Base-by-base conservation (phyloP, 768 basidiomycete genomes). In the Daedaleopsis nitida region DNA sequence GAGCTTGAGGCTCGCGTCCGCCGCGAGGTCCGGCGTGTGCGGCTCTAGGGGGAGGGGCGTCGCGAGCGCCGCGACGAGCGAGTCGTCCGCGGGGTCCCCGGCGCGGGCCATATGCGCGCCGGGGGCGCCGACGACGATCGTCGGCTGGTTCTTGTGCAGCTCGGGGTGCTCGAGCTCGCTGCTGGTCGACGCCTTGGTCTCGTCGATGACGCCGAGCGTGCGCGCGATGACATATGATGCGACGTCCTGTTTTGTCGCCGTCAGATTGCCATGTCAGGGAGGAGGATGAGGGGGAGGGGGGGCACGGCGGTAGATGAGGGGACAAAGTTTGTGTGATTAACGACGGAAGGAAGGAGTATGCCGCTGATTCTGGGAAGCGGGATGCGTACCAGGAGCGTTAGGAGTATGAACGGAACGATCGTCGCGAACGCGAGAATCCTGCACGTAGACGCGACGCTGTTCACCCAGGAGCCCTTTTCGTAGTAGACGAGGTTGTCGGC, bases 161-260 rank as follows among this genome's bases (percentile, higher is more conserved):
- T 42, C 39, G 39, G 59, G 3, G 16, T 32, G 43, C 48, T 52
- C 63, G 59, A 56, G 59, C n/a, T 35, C 57, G 55, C 62, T 63
- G 72, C 82, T 85, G 24, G 89, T 91, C 13, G 88, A 87, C 0
- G 89, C 88, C 70, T 86, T 87, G 54, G 86, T 85, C 61, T 83
- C 83, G 73, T 91, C 90, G 64, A 90, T 82, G 55, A 91, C 81
- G 37, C 91, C 91, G 53, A 94, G 80, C 7, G 90, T 92, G 59
- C 91, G 86, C 13, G 89, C 92, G 69, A 94, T 89, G 59, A 86
- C 84, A 67, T 93, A 94, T 19, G 92, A 90, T 2, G 85, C 78
- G 57, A 93, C 84, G 71, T 94, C 91, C 91, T 93, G 68, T 23
- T 19, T 2, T 19, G 45, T n/a, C 32, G 35, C 51, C 32, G 32